Evolutionary conservation across 805 yeast genomes (phyloP), one percentile per base, ranked within the genome.

Genomic region (Barnettozyma wickerhamii): DNA sequence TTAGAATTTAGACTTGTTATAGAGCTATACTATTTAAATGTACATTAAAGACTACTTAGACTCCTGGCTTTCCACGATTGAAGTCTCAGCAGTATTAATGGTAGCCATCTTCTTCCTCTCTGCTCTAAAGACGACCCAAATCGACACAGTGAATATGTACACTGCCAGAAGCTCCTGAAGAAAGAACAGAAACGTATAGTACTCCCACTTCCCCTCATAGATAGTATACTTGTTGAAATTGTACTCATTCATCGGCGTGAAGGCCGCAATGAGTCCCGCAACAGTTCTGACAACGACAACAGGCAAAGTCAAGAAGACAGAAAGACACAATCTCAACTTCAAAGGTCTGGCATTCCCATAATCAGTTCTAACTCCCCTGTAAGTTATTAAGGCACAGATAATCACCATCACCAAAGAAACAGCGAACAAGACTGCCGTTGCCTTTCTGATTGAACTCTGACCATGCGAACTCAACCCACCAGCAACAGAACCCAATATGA

Each of bases 181-280:
- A 19, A 41, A 41, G 30, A 28, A 15, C 7, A 32, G 19, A 28
- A 41, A 41, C 9, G 26, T 14, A 19, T 36, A 41, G 9, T 31
- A 21, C 14, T 19, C 15, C 44, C 44, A 41, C 17, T 33, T 36
- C 4, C 44, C 44, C 31, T 26, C 33, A 32, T 36, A 41, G 12
- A 41, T 32, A 2, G 44, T 36, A 21, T 31, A 41, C 4, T 19
- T 17, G 18, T 36, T 41, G 26, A 36, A 32, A 13, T 36, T 39
- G 24, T 35, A 36, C 17, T 27, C 19, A 30, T 41, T 33, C 7
- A 29, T 27, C 13, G 10, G 7, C 17, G 28, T 10, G 27, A 41
- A 36, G n/a, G 31, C 34, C 7, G 36, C 27, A 30, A 41, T 10
- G 7, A 36, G 10, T 17, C 34, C 26, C 6, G 27, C 33, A 23